Conservation (phyloP, 306 rosid genomes). For the Delonix regia region DNA sequence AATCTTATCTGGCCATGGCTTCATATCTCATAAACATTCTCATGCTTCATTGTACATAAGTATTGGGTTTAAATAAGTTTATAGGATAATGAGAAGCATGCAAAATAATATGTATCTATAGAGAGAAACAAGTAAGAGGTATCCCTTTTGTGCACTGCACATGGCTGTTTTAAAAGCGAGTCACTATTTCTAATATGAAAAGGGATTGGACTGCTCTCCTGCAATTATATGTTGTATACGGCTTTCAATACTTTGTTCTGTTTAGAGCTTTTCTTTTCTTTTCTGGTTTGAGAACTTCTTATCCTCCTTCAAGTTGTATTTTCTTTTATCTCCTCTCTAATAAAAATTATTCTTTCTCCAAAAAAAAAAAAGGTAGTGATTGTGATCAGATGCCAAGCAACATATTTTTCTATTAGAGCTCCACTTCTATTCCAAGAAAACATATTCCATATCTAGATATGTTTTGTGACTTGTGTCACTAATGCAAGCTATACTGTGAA, state of each 20-base stretch:
- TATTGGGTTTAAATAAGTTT: constrained; percentile 1
- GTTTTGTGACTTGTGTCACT: not conserved
- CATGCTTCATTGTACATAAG: not conserved
- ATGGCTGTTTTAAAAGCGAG: not conserved
- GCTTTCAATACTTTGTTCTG: not conserved
- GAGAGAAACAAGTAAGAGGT: not conserved
- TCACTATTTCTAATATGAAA: not conserved
- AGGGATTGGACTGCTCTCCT: not conserved
- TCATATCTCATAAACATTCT: not conserved
- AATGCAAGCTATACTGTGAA: constrained; percentile 7
- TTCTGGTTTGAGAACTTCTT: not conserved
- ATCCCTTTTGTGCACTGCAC: not conserved
- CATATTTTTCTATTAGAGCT: not conserved
- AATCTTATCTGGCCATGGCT: not conserved
- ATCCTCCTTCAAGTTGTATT: not conserved
- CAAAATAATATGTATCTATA: not conserved
- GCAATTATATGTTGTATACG: not conserved
- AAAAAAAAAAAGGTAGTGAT: not conserved
- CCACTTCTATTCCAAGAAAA: not conserved
- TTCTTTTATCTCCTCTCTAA: not conserved
- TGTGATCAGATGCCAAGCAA: not conserved
- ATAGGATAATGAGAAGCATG: not conserved
- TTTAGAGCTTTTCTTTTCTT: not conserved
- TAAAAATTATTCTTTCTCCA: too few species aligned
- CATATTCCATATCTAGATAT: not conserved